Evolutionary conservation across 176 grass and related monocot genomes (phyloP).

Genomic region (Bonia amplexicaulis): DNA sequence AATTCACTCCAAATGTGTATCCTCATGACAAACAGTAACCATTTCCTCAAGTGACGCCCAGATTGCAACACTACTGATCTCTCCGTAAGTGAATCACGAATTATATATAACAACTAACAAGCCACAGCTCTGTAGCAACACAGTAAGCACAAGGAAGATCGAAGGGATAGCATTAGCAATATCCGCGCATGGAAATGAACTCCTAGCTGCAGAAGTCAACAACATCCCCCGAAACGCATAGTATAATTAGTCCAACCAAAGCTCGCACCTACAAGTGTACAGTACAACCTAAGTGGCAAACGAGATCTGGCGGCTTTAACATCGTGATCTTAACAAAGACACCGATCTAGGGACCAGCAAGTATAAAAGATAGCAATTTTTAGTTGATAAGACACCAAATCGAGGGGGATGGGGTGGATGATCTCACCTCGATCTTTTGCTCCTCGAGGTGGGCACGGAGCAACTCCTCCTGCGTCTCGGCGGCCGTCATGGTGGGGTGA

Average conservation of each 20-base stretch:
- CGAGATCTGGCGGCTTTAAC: not conserved
- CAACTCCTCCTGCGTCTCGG: not conserved
- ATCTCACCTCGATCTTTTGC: conserved; percentile 28
- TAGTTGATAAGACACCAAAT: not conserved
- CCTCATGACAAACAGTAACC: not conserved
- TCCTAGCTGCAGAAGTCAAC: not conserved
- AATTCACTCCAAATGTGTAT: not conserved
- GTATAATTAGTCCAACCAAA: not conserved
- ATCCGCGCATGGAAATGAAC: not conserved
- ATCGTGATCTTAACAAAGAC: not conserved
- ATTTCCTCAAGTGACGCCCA: not conserved
- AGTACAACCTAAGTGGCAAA: not conserved
- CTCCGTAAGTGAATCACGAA: not conserved
- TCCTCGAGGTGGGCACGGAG: conserved; percentile 18
- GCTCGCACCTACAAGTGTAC: not conserved
- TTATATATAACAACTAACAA: not conserved
- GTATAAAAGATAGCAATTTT: not conserved
- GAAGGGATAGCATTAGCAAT: not conserved
- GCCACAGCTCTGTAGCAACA: not conserved
- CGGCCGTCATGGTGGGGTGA: conserved; percentile 10
- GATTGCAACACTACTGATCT: not conserved
- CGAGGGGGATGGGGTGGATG: not conserved
- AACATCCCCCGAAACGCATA: not conserved
- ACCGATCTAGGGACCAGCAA: not conserved
- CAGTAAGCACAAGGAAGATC: not conserved